These are phyloP conservation scores for Mycena pura DNA, from an alignment of 768 basidiomycete species.

Conservation along the genomic window DNA sequence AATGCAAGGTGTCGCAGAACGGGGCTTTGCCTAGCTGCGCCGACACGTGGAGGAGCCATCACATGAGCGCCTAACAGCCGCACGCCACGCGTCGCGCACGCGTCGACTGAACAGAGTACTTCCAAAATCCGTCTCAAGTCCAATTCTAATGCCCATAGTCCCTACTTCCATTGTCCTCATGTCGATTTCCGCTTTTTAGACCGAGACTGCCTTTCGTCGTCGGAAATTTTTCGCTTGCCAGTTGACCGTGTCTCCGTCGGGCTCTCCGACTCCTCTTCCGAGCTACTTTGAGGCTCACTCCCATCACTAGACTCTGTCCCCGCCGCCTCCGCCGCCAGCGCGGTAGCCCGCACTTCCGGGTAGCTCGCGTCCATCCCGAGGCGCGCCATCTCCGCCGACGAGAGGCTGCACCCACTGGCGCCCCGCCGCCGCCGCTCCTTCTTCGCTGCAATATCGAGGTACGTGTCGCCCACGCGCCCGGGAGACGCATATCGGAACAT, in stretches of 20 bases:
- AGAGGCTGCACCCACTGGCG: conserved; percentile 6
- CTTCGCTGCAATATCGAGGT: conserved; percentile 24
- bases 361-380: conserved; percentile 22
- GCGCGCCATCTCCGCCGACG: conserved; percentile 17
- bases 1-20: too few relatives aligned
- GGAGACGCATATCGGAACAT: conserved; percentile 25
- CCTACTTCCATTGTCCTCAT: too few relatives aligned
- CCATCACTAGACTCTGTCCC: conserved; percentile 3
- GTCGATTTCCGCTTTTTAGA: conserved; percentile 14
- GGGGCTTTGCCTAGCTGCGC: too few relatives aligned
- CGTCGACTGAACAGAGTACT: too few relatives aligned
- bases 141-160: too few relatives aligned
- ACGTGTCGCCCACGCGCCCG: conserved; percentile 9
- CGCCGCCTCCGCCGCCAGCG: neutral
- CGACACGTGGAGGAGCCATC: too few relatives aligned
- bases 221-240: conserved; percentile 18
- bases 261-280: conserved; percentile 5
- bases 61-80: too few relatives aligned
- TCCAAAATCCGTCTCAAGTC: too few relatives aligned
- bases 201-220: neutral
- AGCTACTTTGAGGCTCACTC: conserved; percentile 10
- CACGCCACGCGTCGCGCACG: too few relatives aligned
- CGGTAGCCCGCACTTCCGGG: conserved; percentile 21
- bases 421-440: conserved; percentile 19
- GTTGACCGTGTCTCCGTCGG: neutral